Evolutionary conservation across 257 asterid genomes (phyloP), one percentile per base, ranked within the genome.

Genomic region (Salvia miltiorrhiza): DNA sequence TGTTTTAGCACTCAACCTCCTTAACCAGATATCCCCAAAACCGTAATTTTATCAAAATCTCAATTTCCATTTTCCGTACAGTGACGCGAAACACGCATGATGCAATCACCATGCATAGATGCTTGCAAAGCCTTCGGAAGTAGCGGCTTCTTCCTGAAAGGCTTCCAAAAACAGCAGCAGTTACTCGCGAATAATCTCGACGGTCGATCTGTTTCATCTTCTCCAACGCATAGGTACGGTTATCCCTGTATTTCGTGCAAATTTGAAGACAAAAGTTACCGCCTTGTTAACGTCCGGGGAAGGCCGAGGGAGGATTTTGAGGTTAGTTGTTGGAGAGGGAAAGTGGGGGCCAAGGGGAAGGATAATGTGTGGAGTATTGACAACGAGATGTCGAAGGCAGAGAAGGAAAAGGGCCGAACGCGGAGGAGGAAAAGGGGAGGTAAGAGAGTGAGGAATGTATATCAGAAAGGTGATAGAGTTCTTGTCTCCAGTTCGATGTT

Each of bases 301-400:
- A 66, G 57, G 59, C 54, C 21, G 9, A 35, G 26, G 43, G 76
- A 68, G 82, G 70, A 77, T 60, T 57, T 54, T 4, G 56, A 40
- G 39, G 73, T 24, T 37, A 47, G 57, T 73, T 48, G 70, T 19
- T 32, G 71, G 69, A 78, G 79, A 63, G 80, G 70, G 73, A 74
- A 76, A 69, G 77, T 74, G 80, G 76, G 77, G 32, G 77, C 81
- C 9, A 85, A 80, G 77, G 97, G 91, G 54, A 90, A 90, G 83
- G 97, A 94, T 30, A 94, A 94, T 70, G 97, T 91, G 55, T 91
- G 97, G 97, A 91, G 97, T 58, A 65, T 94, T 49, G 97, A 94
- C 73, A 87, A 91, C 71, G 93, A 86, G 83, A 70, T 77, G 79
- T 83, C 85, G 24, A 79, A 58, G 69, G 52, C 72, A 8, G 88